phyloP scores from a whole-genome alignment of 2,329 filamentous ascomycete genomes.

The Cladophialophora immunda region DNA sequence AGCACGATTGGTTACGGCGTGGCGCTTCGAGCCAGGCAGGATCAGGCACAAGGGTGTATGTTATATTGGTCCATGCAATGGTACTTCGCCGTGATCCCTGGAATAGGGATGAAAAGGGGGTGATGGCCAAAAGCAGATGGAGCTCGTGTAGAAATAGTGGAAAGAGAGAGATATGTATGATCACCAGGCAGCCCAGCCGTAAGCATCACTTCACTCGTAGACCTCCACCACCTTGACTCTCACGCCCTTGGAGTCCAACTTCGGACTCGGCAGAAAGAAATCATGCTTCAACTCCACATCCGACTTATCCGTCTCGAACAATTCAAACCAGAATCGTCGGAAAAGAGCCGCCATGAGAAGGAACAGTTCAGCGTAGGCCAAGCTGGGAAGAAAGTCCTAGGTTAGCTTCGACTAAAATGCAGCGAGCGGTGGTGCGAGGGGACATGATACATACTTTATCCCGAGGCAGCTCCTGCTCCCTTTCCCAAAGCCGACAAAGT shows the following conservation, averaged over 20 bases:
- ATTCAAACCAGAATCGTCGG: slow-evolving; percentile 44
- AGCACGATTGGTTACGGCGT: neutral
- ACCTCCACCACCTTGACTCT: slow-evolving; percentile 13
- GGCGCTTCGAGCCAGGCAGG: neutral
- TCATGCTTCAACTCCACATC: slow-evolving; percentile 45
- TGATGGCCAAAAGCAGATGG: no score
- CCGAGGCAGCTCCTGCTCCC: slow-evolving; percentile 58
- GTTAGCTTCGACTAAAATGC: neutral
- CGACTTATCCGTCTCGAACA: slow-evolving; percentile 46
- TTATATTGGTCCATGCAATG: no score
- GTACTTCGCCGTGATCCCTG: no score
- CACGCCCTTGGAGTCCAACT: slow-evolving; percentile 41
- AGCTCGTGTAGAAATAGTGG: no score
- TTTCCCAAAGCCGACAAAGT: slow-evolving; percentile 50
- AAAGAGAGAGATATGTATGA: no score
- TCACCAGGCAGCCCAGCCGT: neutral
- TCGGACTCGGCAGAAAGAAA: slow-evolving; percentile 40
- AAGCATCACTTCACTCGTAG: neutral
- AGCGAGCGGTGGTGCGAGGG: neutral
- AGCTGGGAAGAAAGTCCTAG: neutral
- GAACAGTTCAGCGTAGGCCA: slow-evolving; percentile 47
- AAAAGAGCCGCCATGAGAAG: slow-evolving; percentile 45
- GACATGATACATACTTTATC: slow-evolving; percentile 45
- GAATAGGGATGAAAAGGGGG: neutral
- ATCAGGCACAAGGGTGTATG: neutral